Base-by-base conservation (phyloP, 164 flowering plant genomes). In the Berberis thunbergii region DNA sequence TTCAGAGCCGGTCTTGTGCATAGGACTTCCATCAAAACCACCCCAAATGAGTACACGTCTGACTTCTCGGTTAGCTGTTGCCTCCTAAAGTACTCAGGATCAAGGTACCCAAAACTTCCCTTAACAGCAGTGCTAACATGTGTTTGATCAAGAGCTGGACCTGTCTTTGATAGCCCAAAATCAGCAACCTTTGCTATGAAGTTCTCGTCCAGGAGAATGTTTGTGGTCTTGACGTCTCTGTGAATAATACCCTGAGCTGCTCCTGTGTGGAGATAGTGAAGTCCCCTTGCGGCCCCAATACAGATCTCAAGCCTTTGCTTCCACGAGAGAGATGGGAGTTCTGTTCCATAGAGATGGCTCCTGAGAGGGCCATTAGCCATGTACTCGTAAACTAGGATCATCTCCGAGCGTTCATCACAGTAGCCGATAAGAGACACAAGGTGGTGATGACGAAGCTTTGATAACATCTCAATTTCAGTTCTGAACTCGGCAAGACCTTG, bases 251-350 rank as follows among this genome's bases (percentile, higher is more conserved):
- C 59, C 43, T 71, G 70, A 13, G 74, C 58, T 57, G 74, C 70
- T 2, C 68, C 72, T 2, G 69, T 69, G 69, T 73, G 75, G 43
- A 73, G 75, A 52, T 68, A 73, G 66, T 69, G 72, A 44, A 73
- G 63, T 7, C 75, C 75, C 59, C 69, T 73, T 41, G 75, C 75
- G 12, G 75, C 71, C 50, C 72, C 75, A 58, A 73, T 73, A 60
- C 72, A 73, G 41, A 73, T 62, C 53, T 69, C 66, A 41, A 73
- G 69, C 64, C 75, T 73, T 49, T 73, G 72, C 66, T 65, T 69
- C 75, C 75, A 73, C 9, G 67, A 69, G 65, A 73, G 60, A 62
- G 69, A 49, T 10, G 75, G 75, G 41, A 73, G 68, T 4, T 65
- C 69, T 10, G 74, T 56, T 41, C 72, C 69, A 38, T 64, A 73